phyloP scores from a whole-genome alignment of 306 rosid species.

The Neltuma alba region DNA sequence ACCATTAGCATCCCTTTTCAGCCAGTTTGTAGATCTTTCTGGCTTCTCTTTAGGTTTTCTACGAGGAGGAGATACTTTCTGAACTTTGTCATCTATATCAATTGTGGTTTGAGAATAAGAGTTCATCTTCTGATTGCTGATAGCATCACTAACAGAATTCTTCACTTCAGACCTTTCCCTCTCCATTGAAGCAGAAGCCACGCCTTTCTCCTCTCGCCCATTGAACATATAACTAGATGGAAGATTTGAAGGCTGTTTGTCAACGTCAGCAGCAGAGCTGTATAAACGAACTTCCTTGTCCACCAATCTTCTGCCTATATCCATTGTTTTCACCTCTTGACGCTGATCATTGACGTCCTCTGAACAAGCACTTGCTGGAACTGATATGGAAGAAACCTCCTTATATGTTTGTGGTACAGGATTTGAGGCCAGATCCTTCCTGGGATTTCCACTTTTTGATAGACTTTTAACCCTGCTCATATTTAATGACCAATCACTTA shows the following conservation, averaged over 20 bases:
- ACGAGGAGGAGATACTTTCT: slow-evolving; percentile 85
- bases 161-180: slow-evolving; percentile 72
- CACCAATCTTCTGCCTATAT: slow-evolving; percentile 58
- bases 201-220: slow-evolving; percentile 71
- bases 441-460: slow-evolving; percentile 88
- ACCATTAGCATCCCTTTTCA: slow-evolving; percentile 58
- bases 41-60: slow-evolving; percentile 75
- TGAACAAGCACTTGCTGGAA: slow-evolving; percentile 50
- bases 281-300: slow-evolving; percentile 69
- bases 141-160: slow-evolving; percentile 53
- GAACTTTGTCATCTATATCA: slow-evolving; percentile 77
- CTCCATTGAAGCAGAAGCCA: slow-evolving; percentile 57
- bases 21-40: slow-evolving; percentile 75
- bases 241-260: slow-evolving; percentile 55
- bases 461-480: slow-evolving; percentile 92
- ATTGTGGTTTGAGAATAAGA: slow-evolving; percentile 56
- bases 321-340: slow-evolving; percentile 72
- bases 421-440: slow-evolving; percentile 73
- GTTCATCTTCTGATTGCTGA: slow-evolving; percentile 56
- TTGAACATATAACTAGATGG: slow-evolving; percentile 54
- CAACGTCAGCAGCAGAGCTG: slow-evolving; percentile 59
- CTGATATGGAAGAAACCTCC: slow-evolving; percentile 62
- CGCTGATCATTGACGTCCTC: slow-evolving; percentile 68
- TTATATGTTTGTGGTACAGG: slow-evolving; percentile 55
- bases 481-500: slow-evolving; percentile 32